phyloP scores from a whole-genome alignment of 2,329 filamentous ascomycete genomes.

The Madurella fahalii region DNA sequence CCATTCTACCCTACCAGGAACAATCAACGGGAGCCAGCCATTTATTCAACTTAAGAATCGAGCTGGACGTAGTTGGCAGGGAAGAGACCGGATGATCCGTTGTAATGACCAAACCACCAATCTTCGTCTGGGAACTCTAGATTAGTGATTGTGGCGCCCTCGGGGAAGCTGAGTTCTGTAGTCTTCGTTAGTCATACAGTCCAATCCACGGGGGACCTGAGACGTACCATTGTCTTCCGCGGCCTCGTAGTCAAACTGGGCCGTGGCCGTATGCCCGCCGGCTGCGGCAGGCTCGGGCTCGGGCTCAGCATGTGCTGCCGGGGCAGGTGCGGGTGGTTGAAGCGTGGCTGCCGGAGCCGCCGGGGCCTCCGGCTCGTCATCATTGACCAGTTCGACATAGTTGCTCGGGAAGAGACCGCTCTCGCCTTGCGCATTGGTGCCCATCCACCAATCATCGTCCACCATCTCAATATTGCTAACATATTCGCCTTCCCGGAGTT shows the following conservation, averaged over 20 bases:
- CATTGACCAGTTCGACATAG: constrained; percentile 84
- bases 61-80: constrained; percentile 67
- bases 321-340: constrained; percentile 26
- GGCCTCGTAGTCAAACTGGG: constrained; percentile 93
- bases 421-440: constrained; percentile 79
- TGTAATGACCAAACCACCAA: constrained; percentile 93
- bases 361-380: constrained; percentile 36
- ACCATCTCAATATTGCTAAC: constrained; percentile 95
- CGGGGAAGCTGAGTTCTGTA: constrained; percentile 73
- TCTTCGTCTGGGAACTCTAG: constrained; percentile 97
- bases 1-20: neutral
- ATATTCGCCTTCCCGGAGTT: constrained; percentile 80
- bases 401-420: constrained; percentile 92
- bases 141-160: constrained; percentile 75
- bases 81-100: constrained; percentile 79
- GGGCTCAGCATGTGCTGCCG: constrained; percentile 38
- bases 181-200: constrained; percentile 39
- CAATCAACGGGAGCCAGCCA: neutral
- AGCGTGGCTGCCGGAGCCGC: constrained; percentile 24
- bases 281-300: constrained; percentile 38
- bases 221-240: constrained; percentile 79
- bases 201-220: neutral
- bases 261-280: constrained; percentile 66
- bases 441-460: constrained; percentile 98
- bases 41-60: constrained; percentile 31